Conservation (phyloP, 1,284 basidiomycete species). For the Trichosporon ovoides region DNA sequence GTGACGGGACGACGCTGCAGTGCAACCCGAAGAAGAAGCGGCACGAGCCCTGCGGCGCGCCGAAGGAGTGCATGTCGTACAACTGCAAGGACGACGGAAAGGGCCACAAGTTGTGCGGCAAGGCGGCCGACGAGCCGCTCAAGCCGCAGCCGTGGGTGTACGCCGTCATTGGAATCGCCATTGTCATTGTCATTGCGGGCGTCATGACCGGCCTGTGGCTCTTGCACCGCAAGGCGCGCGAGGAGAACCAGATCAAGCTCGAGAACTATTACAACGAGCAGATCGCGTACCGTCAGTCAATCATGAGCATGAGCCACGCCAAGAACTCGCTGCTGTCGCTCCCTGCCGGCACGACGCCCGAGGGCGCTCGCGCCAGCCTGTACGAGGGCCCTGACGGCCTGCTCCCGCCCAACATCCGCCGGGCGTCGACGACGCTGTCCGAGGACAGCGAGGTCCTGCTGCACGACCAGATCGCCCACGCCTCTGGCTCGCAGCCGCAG, state of each 20-base stretch:
- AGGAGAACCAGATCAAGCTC: constrained; percentile 69
- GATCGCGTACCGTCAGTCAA: constrained; percentile 49
- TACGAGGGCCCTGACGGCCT: constrained; percentile 20
- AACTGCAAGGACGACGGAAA: constrained; percentile 60
- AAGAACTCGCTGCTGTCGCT: constrained; percentile 43
- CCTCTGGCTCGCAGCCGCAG: constrained; percentile 1
- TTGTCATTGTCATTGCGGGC: constrained; percentile 68
- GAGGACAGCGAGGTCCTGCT: constrained; percentile 25
- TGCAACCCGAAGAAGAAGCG: constrained; percentile 55
- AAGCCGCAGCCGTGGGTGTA: constrained; percentile 67
- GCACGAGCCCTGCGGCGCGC: constrained; percentile 61
- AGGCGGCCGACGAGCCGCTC: constrained; percentile 58
- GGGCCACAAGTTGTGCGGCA: constrained; percentile 56
- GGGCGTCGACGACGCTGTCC: constrained; percentile 26
- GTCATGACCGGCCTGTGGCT: constrained; percentile 64
- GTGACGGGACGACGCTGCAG: constrained; percentile 62
- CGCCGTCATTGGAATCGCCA: constrained; percentile 64
- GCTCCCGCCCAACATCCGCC: constrained; percentile 37
- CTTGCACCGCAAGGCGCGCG: constrained; percentile 64
- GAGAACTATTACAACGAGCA: constrained; percentile 77
- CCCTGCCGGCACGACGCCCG: constrained; percentile 23
- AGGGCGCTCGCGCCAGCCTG: constrained; percentile 26
- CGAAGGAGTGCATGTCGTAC: constrained; percentile 76
- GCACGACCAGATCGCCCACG: constrained; percentile 7
- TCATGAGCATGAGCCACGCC: constrained; percentile 48